phyloP scores from a whole-genome alignment of 2,329 filamentous ascomycete genomes.

The Camptophora hylomeconis region DNA sequence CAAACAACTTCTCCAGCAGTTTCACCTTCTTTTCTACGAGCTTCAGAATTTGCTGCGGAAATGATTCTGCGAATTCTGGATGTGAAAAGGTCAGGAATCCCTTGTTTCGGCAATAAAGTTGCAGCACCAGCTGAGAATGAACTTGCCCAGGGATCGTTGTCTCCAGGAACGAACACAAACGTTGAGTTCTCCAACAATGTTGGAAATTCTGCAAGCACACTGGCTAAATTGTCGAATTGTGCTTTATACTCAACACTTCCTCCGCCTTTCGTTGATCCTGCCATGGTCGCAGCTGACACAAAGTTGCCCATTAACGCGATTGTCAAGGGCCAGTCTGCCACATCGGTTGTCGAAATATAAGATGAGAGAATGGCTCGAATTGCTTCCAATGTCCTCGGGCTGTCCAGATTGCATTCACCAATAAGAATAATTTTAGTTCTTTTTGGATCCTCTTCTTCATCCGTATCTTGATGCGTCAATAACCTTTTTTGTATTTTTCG shows the following conservation, averaged over 20 bases:
- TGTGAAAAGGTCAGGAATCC: slow-evolving; percentile 80
- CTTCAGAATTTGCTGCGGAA: slow-evolving; percentile 60
- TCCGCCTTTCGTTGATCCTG: slow-evolving; percentile 51
- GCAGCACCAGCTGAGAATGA: slow-evolving; percentile 48
- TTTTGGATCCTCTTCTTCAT: slow-evolving; percentile 18
- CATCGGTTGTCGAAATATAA: slow-evolving; percentile 49
- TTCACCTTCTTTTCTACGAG: slow-evolving; percentile 37
- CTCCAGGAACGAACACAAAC: slow-evolving; percentile 87
- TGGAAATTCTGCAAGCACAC: slow-evolving; percentile 71
- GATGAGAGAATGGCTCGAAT: slow-evolving; percentile 63
- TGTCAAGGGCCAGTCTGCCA: slow-evolving; percentile 53
- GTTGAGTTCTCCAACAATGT: slow-evolving; percentile 64
- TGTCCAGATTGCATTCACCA: slow-evolving; percentile 76
- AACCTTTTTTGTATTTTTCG: slow-evolving; percentile 61
- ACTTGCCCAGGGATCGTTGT: slow-evolving; percentile 95
- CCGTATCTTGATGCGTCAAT: slow-evolving; percentile 29
- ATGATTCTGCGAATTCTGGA: slow-evolving; percentile 73
- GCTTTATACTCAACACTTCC: slow-evolving; percentile 96
- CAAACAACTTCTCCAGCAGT: slow-evolving; percentile 64
- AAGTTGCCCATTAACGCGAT: slow-evolving; percentile 87
- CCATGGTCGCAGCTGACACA: slow-evolving; percentile 42
- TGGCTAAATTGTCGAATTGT: slow-evolving; percentile 78
- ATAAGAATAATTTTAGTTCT: slow-evolving; percentile 55
- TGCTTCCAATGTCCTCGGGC: slow-evolving; percentile 67
- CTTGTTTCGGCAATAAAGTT: slow-evolving; percentile 32